Evolutionary conservation across 108 stramenopile species (phyloP), one percentile per base, ranked within the genome.

Genomic region (Cyclotella sp.): DNA sequence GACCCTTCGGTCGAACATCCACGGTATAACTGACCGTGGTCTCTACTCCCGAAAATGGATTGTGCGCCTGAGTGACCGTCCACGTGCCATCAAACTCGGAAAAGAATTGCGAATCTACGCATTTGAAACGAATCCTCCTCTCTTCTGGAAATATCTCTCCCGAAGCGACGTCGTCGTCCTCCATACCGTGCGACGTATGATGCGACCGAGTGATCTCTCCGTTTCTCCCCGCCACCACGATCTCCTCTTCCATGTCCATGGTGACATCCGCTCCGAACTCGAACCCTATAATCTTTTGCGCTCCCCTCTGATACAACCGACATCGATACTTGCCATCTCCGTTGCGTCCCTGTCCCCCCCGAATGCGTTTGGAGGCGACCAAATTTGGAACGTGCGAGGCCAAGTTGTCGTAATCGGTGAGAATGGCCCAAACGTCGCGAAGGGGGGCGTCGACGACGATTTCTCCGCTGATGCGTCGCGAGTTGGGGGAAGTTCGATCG

Each of bases 201-300:
- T 70, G 68, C 39, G 52, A 52, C 7, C 15, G 5, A 10, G 49
- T 49, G 15, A 59, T 57, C 24, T 45, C 41, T 11, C 72, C 72
- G 30, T 21, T 0, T 29, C 26, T 60, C 16, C 72, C 52, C 27
- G 61, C 73, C 39, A 65, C 53, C 12, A 76, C 70, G 52, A 85
- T 79, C 10, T 52, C 51, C 67, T 89, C 89, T 3, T 66, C 63
- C 90, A 91, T 91, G 42, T 89, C 87, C 89, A 91, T 89, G 26
- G 82, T 86, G 49, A 91, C 80, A 41, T 85, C 83, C 14, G 90
- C 90, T 24, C 87, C 84, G 59, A 91, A 91, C 52, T 90, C 84
- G 70, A 91, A 91, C 43, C 90, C 90, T 19, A 90, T 59, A 54
- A 91, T 91, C 34, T 85, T 88, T 71, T 91, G 90, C 12, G 90